Percentiles rank a stretch among this genome's conserved stretches.
Conservation (phyloP, 164 flowering plant species). For the Stephania cephalantha region DNA sequence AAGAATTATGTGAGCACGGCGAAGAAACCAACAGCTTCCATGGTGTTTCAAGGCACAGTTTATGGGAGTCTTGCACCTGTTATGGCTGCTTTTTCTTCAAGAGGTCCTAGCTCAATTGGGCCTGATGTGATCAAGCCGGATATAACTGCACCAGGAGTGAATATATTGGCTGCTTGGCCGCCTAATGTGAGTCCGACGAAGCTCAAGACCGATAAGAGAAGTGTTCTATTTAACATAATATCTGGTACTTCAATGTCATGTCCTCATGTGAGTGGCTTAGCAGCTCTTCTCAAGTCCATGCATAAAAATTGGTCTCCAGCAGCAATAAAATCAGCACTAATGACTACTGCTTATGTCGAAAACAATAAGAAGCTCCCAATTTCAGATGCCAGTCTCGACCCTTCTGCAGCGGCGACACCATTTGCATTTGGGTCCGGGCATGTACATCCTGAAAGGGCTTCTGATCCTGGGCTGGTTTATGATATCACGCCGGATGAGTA, state of each 20-base stretch:
- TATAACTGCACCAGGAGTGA: conserved; percentile 65
- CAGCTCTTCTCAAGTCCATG: conserved; percentile 49
- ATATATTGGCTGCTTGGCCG: conserved; percentile 77
- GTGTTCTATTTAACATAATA: conserved; percentile 45
- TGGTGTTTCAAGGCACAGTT: conserved; percentile 41
- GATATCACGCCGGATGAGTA: conserved; percentile 47
- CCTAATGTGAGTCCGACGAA: conserved; percentile 34
- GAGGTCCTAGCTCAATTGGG: conserved; percentile 48
- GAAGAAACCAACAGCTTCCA: conserved; percentile 34
- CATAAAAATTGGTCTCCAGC: conserved; percentile 67
- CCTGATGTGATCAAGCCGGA: conserved; percentile 71
- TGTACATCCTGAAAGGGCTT: conserved; percentile 51
- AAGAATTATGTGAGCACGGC: conserved; percentile 25
- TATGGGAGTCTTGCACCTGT: conserved; percentile 50
- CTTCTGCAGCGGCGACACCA: conserved; percentile 33
- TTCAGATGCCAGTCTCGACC: conserved; percentile 22
- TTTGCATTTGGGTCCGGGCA: conserved; percentile 76
- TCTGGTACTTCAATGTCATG: conserved; percentile 89
- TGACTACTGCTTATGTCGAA: conserved; percentile 58
- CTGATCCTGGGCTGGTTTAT: conserved; percentile 60
- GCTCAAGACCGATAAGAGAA: conserved; percentile 44
- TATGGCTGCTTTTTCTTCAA: conserved; percentile 69
- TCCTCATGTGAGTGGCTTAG: conserved; percentile 71
- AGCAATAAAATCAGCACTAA: conserved; percentile 66
- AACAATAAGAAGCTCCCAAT: conserved; percentile 37